Evolutionary conservation across 129 eudicot genomes (phyloP).

Genomic region (Flaveria sonorensis): DNA sequence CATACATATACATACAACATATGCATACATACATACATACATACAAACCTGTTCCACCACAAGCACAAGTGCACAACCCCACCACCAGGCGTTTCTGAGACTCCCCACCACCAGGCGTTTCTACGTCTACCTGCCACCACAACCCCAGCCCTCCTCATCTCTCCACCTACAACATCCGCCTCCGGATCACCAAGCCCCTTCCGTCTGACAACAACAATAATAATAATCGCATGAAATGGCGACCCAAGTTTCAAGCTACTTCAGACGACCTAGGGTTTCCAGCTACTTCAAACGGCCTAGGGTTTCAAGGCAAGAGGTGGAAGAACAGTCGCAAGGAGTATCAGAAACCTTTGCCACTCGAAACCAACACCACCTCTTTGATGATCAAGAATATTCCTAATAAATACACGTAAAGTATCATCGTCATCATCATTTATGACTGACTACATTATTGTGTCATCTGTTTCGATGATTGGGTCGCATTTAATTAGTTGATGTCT

Average conservation of each 20-base stretch:
- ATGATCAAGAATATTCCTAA: constrained; percentile 33
- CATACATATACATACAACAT: too few species aligned
- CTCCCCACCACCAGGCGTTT: neutral
- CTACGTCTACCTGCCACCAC: neutral
- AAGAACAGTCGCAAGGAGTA: constrained; percentile 8
- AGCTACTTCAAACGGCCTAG: neutral
- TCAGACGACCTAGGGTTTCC: neutral
- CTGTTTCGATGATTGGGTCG: neutral
- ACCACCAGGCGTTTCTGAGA: too few species aligned
- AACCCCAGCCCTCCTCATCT: neutral
- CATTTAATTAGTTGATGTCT: constrained; percentile 1
- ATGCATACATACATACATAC: too few species aligned
- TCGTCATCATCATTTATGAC: too few species aligned
- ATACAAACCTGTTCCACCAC: too few species aligned
- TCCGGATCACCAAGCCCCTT: too few species aligned
- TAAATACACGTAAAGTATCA: constrained; percentile 28
- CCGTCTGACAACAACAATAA: too few species aligned
- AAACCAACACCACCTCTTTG: constrained; percentile 5
- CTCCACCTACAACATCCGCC: neutral
- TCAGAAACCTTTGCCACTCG: neutral
- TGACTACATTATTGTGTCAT: neutral
- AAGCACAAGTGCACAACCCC: too few species aligned
- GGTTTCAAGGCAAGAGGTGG: constrained; percentile 4
- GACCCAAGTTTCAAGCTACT: neutral
- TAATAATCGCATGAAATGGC: neutral